A percentile compares a stretch with the other conserved stretches of the same genome.
Conservation (phyloP, 2,329 filamentous ascomycete species). For the Fusarium nanum region DNA sequence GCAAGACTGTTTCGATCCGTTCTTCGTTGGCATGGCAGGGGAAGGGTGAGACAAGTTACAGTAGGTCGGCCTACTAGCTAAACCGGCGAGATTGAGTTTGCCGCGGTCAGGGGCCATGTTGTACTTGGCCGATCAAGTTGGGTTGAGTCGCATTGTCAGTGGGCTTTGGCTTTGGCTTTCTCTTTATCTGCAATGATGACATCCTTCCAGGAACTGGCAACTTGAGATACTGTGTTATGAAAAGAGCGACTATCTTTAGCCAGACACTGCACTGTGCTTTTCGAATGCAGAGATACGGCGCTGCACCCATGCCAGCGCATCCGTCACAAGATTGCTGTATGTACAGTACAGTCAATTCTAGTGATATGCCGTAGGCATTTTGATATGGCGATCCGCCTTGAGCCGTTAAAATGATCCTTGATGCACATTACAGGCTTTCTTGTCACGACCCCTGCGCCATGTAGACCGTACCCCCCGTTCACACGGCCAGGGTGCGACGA, state of each 20-base stretch:
- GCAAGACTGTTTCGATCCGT: neutral
- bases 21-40: neutral
- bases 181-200: constrained; percentile 9
- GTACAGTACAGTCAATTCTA: neutral
- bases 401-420: constrained; percentile 29
- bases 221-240: neutral
- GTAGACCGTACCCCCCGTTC: neutral
- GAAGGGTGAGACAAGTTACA: neutral
- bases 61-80: neutral
- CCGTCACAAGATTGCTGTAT: neutral
- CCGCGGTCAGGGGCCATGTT: constrained; percentile 9
- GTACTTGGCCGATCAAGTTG: constrained; percentile 12
- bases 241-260: neutral
- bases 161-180: neutral
- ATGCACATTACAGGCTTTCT: constrained; percentile 29
- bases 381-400: constrained; percentile 19
- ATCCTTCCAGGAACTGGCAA: constrained; percentile 4
- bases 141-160: neutral
- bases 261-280: neutral
- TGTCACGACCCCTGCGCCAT: constrained; percentile 10
- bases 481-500: constrained; percentile 9
- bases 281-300: constrained; percentile 9
- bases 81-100: constrained; percentile 10
- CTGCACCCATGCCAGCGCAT: constrained; percentile 7
- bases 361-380: neutral